Percentiles rank a stretch among this genome's conserved stretches.
Conservation (phyloP, 2,329 filamentous ascomycete species). For the Nothophoma quercina region DNA sequence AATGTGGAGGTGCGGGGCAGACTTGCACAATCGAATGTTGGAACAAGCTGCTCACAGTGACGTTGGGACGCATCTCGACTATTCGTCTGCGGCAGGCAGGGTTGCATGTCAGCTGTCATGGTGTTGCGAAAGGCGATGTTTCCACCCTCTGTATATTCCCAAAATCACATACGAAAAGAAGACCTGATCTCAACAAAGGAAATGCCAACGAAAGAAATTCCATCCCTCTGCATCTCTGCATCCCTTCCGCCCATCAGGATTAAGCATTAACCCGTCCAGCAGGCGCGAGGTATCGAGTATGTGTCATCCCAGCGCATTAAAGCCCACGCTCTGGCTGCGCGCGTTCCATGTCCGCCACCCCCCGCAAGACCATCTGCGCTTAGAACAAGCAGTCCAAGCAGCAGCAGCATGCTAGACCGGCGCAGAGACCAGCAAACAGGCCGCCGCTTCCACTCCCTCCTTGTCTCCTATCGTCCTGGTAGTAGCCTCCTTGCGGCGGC, state of each 20-base stretch:
- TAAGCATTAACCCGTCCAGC: conserved; percentile 21
- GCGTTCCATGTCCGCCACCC: neutral
- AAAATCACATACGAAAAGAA: conserved; percentile 2
- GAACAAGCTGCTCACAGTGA: conserved; percentile 2
- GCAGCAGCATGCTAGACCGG: conserved; percentile 59
- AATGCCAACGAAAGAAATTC: neutral
- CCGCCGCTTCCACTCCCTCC: conserved; percentile 47
- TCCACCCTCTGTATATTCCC: neutral
- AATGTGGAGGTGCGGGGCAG: conserved; percentile 16
- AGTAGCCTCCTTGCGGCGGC: conserved; percentile 50
- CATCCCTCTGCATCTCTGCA: conserved; percentile 3
- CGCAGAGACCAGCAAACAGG: conserved; percentile 54
- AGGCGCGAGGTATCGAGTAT: conserved; percentile 17
- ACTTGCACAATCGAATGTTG: neutral
- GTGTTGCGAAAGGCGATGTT: neutral
- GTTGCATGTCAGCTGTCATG: neutral
- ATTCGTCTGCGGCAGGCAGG: neutral
- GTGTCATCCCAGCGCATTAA: neutral
- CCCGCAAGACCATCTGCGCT: conserved; percentile 1
- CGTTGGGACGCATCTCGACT: neutral
- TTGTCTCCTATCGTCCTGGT: conserved; percentile 44
- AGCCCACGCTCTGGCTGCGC: neutral
- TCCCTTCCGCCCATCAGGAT: conserved; percentile 11
- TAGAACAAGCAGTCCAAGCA: conserved; percentile 62
- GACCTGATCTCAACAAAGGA: neutral